Evolutionary conservation across 352 stramenopile genomes (phyloP), one percentile per base, ranked within the genome.

Genomic region (Globisporangium carolinianum): DNA sequence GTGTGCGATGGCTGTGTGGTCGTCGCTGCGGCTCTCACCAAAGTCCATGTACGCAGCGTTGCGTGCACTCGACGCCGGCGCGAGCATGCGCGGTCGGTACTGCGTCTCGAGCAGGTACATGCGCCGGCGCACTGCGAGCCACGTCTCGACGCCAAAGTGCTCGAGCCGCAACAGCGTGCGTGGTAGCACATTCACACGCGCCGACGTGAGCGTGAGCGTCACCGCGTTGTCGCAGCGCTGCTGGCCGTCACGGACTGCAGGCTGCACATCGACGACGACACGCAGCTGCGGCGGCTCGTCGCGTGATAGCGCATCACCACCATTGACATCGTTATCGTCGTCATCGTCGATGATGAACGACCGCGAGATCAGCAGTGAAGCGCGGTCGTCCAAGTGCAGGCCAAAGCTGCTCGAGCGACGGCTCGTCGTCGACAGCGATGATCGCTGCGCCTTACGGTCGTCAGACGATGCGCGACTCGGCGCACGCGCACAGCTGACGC

Each of bases 141-240:
- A 73, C 9, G 79, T 61, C 48, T 83, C 71, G 18, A 82, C 62
- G 3, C 60, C 71, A 45, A 85, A 87, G 43, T 87, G 72, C 52
- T 87, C 77, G 47, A 86, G 53, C 32, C 75, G 73, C 47, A 87
- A 50, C 15, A 83, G 35, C 35, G 77, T 79, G 7, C 73, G 66
- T 6, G 77, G 75, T 11, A 87, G 61, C 36, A 86, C 48, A 51
- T 83, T 73, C 18, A 86, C 62, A 35, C 75, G 72, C 8, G 66
- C 69, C 38, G 77, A 87, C 24, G 71, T 65, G 38, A 87, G 39
- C 5, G 41, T 54, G 15, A 66, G 38, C 15, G 43, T 15, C 48
- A 61, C 41, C 48, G 54, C 50, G 11, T 53, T 49, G 47, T 47
- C 49, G 46, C 54, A 47, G 18, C 10, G 41, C 5, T 53, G 24